Base-by-base conservation (phyloP, 2,329 filamentous ascomycete genomes). In the Nigrospora sphaerica region DNA sequence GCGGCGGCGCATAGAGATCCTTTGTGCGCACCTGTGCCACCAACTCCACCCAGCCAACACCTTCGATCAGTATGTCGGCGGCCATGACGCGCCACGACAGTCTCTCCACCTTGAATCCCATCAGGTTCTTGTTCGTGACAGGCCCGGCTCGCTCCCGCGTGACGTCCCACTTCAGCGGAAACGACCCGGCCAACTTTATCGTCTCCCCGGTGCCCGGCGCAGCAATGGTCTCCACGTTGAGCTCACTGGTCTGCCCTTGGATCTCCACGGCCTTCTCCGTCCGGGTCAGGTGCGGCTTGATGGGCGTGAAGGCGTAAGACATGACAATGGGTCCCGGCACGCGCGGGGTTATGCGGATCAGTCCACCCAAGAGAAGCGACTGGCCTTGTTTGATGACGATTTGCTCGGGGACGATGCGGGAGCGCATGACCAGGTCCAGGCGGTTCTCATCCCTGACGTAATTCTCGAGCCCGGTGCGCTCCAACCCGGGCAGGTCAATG, bases 1-100 rank as follows among this genome's bases (percentile, higher is more conserved):
- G 11, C 5, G 12, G 31, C 28, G 32, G 12, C 49, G 57, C 52
- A 42, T 66, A 68, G 46, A 74, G 65, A 48, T 75, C 70, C 58
- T 66, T 77, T 14, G 74, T 78, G 43, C 92, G 80, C 11, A 95
- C 80, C 66, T 98, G 92, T 3, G 84, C 84, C 1, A 83, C 83
- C 36, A 98, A 65, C 66, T 98, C 93, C 3, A 98, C 77, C 87
- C 95, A 98, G 9, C 93, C 93, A 23, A 90, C 85, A 2, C 93
- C 90, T 63, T 97, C 92, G 42, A 98, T 82, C 13, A 98, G 70
- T 19, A 98, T 81, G 60, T 98, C 95, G 0, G 85, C 78, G 10
- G 85, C 81, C 49, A 93, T 75, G 2, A 97, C 81, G 13, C 80
- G 78, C 65, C 91, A 98, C 0, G 90, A 88, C 5, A 97, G 70